Evolutionary conservation across 2,329 filamentous ascomycete genomes (phyloP), one percentile per base, ranked within the genome.

Genomic region (Microcyclospora tardicrescens): DNA sequence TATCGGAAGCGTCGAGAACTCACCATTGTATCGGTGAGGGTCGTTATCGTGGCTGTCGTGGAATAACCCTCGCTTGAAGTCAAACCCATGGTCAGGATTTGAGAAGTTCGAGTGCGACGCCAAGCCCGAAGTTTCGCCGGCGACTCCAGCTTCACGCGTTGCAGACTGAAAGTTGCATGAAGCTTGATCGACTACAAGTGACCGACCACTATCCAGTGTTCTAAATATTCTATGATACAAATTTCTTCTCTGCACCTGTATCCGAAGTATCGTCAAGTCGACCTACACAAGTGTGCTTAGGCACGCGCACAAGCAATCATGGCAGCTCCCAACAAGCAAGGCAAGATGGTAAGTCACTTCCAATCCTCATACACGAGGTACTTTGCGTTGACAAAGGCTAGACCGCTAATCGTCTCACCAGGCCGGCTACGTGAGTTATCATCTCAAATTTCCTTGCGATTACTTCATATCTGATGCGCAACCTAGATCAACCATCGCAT

Each of bases 401-500:
- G 62, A 58, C 54, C 55, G 61, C 63, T 60, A 54, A 56, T 57
- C 48, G 45, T 42, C 43, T 37, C 35, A 60, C 40, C 64, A 79
- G 75, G 69, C 74, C 75, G 77, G 77, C 60, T 68, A 77, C 60
- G 75, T 79, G 70, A 67, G 72, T 66, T 42, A 43, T 48, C 40
- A 50, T 48, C 48, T 24, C 19, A 4, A 8, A 24, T 24, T 24
- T 8, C 19, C 19, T 4, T 8, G 19, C 19, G 43, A 42, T 10
- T 32, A 27, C 16, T 16, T 33, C 12, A 32, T 32, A n/a, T n/a
- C 30, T 32, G 6, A 32, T 15, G 30, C 12, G 12, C 30, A 15
- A 32, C 12, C 15, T 48, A 96, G 91, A 93, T 98, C 74, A 96
- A 98, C 71, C 96, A 93, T 73, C 85, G 89, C 66, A 96, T 98